These are phyloP conservation scores for Globisporangium abappressorium DNA, from an alignment of 352 stramenopile species.

Conservation along the genomic window DNA sequence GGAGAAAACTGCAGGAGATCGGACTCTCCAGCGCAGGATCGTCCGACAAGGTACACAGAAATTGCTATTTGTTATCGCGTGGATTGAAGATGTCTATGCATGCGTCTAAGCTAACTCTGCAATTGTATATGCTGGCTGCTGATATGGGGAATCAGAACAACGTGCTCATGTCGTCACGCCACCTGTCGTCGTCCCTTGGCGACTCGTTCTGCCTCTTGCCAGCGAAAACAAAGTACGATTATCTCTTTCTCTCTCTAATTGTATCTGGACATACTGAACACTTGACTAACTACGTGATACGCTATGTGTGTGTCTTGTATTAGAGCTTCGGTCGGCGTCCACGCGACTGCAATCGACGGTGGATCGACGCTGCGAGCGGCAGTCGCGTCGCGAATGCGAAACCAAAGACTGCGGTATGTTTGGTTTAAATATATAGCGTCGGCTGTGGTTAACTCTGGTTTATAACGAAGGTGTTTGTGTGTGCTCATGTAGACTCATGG, in stretches of 20 bases:
- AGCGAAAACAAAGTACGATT: conserved; percentile 33
- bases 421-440: not conserved
- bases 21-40: conserved; percentile 56
- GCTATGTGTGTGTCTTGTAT: not conserved
- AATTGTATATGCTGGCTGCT: not conserved
- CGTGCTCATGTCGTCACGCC: conserved; percentile 69
- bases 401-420: conserved; percentile 62
- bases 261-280: not conserved
- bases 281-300: not conserved
- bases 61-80: not conserved
- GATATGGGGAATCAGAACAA: conserved; percentile 26
- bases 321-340: conserved; percentile 50
- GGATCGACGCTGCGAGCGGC: conserved; percentile 72
- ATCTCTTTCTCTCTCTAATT: not conserved
- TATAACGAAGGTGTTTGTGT: not conserved
- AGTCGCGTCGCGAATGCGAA: conserved; percentile 79
- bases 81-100: not conserved
- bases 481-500: conserved; percentile 53
- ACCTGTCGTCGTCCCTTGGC: conserved; percentile 77
- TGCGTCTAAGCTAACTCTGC: not conserved
- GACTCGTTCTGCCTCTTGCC: conserved; percentile 85
- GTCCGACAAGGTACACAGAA: conserved; percentile 45
- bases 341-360: conserved; percentile 70
- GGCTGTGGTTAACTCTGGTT: too few relatives aligned
- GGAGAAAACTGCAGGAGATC: conserved; percentile 74